Evolutionary conservation across 2,329 filamentous ascomycete species (phyloP), one percentile per base, ranked within the genome.

Genomic region (Plectosphaerella cucumerina): DNA sequence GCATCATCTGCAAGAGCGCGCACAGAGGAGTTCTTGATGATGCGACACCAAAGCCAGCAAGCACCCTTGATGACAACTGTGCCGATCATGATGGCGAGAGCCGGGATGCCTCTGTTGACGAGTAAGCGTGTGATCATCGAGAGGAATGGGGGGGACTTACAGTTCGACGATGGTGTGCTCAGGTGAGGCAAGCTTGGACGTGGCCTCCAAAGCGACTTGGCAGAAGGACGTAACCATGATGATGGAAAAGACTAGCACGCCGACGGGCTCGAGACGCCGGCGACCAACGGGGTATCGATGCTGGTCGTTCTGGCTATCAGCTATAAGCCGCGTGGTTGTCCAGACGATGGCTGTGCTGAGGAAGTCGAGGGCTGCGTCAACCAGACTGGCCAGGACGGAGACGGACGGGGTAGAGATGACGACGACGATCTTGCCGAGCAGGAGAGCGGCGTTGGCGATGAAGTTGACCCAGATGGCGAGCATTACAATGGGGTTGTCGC

Each of bases 391-490:
- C 37, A 93, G 75, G 12, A 93, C 88, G 5, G 89, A 92, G 64
- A 94, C 84, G 44, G 89, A 93, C 18, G 85, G 89, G 0, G 91
- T 90, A 48, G 90, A 81, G 33, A 90, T 64, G 39, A 92, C 85
- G 48, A 94, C 90, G 37, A 81, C 78, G 47, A 91, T 81, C 66
- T 96, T 96, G 53, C 89, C 82, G 6, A 80, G 78, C 3, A 96
- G 78, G 2, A 96, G 76, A 42, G 89, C 72, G 3, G 83, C 75
- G 64, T 96, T 96, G 52, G 90, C 91, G 20, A 80, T 70, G 46
- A 95, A 80, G 64, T 95, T 96, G 66, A 95, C 72, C 66, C 91
- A 93, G 61, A 97, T 94, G 41, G 93, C 92, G 18, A 94, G 63
- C n/a, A 85, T 87, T 46, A 97, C 90, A 46, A 96, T 82, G 15